These are phyloP conservation scores for Xylaria sp. DNA, from an alignment of 2,329 filamentous ascomycete genomes.

Conservation along the genomic window DNA sequence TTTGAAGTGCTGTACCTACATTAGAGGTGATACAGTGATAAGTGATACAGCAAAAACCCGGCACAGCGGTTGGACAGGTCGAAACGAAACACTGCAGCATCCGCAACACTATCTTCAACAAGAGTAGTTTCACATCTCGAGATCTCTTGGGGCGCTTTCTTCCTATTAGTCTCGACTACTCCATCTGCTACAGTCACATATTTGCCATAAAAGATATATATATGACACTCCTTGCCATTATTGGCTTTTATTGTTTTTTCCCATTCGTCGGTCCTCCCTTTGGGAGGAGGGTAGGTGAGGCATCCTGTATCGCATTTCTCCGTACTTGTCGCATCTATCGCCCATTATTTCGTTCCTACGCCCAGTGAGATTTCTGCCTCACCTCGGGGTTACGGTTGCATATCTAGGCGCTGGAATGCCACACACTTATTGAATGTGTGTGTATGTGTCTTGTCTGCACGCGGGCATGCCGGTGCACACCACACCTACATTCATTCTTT, in stretches of 20 bases:
- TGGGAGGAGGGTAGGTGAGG: background rate
- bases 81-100: conserved; percentile 36
- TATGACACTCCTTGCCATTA: background rate
- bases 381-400: conserved; percentile 1
- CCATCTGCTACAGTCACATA: conserved; percentile 5
- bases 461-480: conserved; percentile 8
- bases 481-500: background rate
- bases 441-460: background rate
- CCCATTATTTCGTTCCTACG: background rate
- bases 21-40: conserved; percentile 18
- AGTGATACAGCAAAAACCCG: conserved; percentile 22
- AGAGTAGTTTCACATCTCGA: conserved; percentile 32
- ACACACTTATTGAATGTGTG: conserved; percentile 4
- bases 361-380: conserved; percentile 1
- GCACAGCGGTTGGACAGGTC: conserved; percentile 3
- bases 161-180: background rate
- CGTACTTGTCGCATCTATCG: conserved; percentile 1
- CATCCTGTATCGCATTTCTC: conserved; percentile 1
- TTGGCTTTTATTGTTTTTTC: background rate
- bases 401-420: conserved; percentile 12
- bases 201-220: background rate
- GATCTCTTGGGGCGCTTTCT: conserved; percentile 6
- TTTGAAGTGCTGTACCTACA: conserved; percentile 9
- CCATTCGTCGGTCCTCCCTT: background rate
- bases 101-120: conserved; percentile 32